Base-by-base conservation (phyloP, 1,284 basidiomycete species). In the Apiotrichum mycotoxinovorans region DNA sequence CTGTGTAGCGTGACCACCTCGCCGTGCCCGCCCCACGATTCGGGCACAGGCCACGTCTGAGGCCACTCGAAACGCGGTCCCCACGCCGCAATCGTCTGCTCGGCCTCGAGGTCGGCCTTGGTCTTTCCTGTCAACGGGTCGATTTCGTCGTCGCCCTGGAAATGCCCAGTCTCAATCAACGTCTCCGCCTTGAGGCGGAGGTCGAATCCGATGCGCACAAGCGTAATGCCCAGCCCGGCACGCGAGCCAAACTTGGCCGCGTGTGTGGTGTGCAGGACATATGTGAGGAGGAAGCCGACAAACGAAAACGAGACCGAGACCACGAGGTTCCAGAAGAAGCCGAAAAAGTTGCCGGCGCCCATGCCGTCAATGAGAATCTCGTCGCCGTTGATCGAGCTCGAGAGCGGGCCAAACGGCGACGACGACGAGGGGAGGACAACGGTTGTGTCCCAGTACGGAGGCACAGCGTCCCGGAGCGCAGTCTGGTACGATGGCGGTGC, bases 271-370 rank as follows among this genome's bases (percentile, higher is more conserved):
- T 91, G 89, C 4, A 96, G 83, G 64, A 96, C 85, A 73, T 91
- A 95, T 1, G 91, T 94, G 78, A 95, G 85, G 66, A 95, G 80
- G 84, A 95, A 96, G 46, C 91, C 93, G 65, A 97, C 84, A 73
- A 98, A 95, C 76, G 97, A 92, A 86, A 98, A 98, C 76, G 93
- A 91, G 79, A 88, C 89, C 4, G 91, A 94, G 51, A 94, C 87
- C 77, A 94, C 83, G 60, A 91, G 56, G 57, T 78, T 78, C 78
- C 78, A 79, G 42, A 71, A 63, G 58, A 79, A 78, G 17, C 72
- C 69, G 51, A 79, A 78, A 30, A 79, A 66, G 62, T 81, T 83
- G 54, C 83, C 83, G 27, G 82, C 74, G 0, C 81, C 79, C 69
- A 84, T 77, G 4, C 81, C 81, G 54, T 83, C 82, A 46, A 83